Conservation (phyloP, 805 yeast species). For the Yarrowia alimentaria region DNA sequence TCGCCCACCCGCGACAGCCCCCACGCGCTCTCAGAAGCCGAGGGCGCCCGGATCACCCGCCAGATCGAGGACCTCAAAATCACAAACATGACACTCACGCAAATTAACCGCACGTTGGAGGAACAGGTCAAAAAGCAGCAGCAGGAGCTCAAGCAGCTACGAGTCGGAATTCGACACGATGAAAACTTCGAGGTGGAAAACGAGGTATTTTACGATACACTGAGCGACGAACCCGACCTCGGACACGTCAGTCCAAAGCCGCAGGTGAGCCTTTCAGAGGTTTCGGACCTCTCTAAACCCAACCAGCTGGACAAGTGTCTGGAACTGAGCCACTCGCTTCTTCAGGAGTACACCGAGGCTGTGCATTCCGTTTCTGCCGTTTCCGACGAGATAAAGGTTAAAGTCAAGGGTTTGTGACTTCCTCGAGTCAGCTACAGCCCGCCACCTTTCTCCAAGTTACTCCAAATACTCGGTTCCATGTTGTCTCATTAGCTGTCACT, state of each 20-base stretch:
- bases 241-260: too few species aligned
- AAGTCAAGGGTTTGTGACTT: constrained; percentile 8
- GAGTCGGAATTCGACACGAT: too few species aligned
- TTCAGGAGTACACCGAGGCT: constrained; percentile 15
- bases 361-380: neutral
- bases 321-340: constrained; percentile 1
- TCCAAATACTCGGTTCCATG: too few species aligned
- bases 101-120: constrained; percentile 8
- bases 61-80: constrained; percentile 20
- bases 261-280: too few species aligned
- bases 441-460: too few species aligned
- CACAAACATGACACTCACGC: constrained; percentile 20
- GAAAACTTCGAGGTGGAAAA: too few species aligned
- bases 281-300: constrained; percentile 5
- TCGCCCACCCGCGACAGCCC: constrained; percentile 1
- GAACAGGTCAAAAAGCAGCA: constrained; percentile 21
- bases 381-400: neutral
- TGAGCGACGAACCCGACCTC: too few species aligned
- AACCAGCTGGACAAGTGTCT: constrained; percentile 15
- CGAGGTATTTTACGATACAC: too few species aligned
- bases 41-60: constrained; percentile 16
- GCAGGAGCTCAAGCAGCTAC: constrained; percentile 10
- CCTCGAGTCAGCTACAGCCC: too few species aligned
- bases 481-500: too few species aligned
- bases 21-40: constrained; percentile 11